Percentiles rank a stretch among this genome's conserved stretches.
Evolutionary conservation across 2,329 filamentous ascomycete genomes (phyloP).

Genomic region (Colletotrichum acutatum): DNA sequence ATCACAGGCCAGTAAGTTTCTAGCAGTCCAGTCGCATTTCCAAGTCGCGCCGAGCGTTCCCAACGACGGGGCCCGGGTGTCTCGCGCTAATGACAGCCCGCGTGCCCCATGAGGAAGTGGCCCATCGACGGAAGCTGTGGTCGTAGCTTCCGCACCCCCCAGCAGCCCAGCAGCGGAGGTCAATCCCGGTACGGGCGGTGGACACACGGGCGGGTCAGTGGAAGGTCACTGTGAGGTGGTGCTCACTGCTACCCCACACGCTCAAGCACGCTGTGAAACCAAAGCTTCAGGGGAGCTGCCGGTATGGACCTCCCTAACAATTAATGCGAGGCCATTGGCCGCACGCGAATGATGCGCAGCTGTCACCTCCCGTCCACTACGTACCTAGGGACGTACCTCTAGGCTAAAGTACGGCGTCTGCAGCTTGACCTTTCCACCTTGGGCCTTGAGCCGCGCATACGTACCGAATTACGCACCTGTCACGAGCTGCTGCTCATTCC

Average conservation of each 20-base stretch:
- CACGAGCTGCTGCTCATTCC: neutral
- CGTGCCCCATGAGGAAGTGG: neutral
- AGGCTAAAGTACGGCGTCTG: neutral
- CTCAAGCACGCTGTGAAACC: constrained; percentile 25
- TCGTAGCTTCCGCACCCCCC: constrained; percentile 11
- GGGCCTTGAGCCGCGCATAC: neutral
- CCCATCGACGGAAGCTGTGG: neutral
- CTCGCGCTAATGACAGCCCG: constrained; percentile 24
- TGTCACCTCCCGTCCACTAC: neutral
- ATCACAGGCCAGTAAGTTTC: constrained; percentile 14
- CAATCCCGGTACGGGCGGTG: neutral
- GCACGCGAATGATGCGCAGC: constrained; percentile 7
- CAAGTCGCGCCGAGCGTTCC: constrained; percentile 4
- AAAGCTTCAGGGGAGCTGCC: constrained; percentile 12
- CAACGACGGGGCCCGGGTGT: constrained; percentile 12
- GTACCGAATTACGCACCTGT: neutral
- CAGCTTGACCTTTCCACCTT: neutral
- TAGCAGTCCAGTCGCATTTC: constrained; percentile 5
- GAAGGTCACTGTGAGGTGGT: neutral
- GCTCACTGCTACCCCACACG: constrained; percentile 6
- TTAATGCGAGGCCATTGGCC: constrained; percentile 1
- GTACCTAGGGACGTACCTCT: too few relatives aligned
- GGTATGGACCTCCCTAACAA: constrained; percentile 13
- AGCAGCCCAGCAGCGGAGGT: neutral
- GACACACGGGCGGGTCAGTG: neutral